These are phyloP conservation scores for Osmozyma mogii DNA, from an alignment of 805 yeast genomes.

Conservation along the genomic window DNA sequence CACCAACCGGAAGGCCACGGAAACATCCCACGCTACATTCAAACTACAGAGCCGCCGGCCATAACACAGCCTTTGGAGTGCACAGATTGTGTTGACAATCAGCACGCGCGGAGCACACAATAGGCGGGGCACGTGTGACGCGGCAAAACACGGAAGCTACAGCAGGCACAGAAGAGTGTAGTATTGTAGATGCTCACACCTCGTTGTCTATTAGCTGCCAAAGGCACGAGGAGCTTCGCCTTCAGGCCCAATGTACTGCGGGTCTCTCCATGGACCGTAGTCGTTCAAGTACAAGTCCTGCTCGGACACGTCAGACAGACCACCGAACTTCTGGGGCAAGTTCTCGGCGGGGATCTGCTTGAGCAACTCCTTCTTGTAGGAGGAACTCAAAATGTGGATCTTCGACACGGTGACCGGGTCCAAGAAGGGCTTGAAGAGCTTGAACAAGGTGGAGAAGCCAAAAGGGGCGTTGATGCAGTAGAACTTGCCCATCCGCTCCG, in stretches of 20 bases:
- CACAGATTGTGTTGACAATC: no score
- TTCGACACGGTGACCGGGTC: conserved; percentile 97
- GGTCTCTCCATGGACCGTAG: conserved; percentile 96
- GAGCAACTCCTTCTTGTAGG: conserved; percentile 73
- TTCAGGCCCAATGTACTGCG: conserved; percentile 84
- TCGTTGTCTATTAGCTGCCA: no score
- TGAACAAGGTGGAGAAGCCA: conserved; percentile 92
- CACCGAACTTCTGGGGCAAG: conserved; percentile 89
- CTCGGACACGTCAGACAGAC: conserved; percentile 57
- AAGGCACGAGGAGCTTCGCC: conserved; percentile 73
- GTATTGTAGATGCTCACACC: no score
- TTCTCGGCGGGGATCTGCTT: conserved; percentile 92
- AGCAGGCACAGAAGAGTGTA: no score
- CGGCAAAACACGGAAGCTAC: no score
- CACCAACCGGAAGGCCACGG: no score
- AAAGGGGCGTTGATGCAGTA: conserved; percentile 95
- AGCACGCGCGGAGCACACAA: no score
- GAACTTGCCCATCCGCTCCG: conserved; percentile 98
- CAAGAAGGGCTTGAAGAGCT: conserved; percentile 83
- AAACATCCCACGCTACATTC: no score
- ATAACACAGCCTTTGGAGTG: no score
- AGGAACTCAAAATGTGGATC: conserved; percentile 77
- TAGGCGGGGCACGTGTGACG: no score
- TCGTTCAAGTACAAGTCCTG: conserved; percentile 85
- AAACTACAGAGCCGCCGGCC: no score